Evolutionary conservation across 441 rosid species (phyloP).

Genomic region (Populus hybrid): DNA sequence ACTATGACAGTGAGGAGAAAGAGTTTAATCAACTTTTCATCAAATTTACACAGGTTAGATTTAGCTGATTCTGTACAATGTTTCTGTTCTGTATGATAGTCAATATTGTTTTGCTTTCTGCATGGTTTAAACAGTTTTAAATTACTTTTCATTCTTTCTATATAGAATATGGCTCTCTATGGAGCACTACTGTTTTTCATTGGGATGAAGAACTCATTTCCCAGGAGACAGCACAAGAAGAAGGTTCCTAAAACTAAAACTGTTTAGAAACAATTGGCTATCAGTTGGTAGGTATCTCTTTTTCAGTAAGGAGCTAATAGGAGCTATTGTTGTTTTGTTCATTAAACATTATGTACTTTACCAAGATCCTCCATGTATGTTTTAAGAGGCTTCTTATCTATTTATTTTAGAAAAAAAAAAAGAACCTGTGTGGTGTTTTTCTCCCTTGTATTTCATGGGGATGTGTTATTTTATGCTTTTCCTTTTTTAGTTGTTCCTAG

Average conservation of each 20-base stretch:
- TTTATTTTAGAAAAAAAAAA: background rate
- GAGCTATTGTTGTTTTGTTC: background rate
- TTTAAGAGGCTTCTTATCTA: background rate
- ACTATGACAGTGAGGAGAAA: constrained; percentile 24
- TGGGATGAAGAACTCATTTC: constrained; percentile 39
- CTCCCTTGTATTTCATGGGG: background rate
- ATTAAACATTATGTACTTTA: background rate
- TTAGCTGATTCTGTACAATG: background rate
- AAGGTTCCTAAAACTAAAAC: constrained; percentile 31
- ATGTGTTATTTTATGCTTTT: background rate
- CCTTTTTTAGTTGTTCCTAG: background rate
- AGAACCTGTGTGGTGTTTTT: background rate
- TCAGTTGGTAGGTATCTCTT: background rate
- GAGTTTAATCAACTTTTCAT: constrained; percentile 27
- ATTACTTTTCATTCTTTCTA: background rate
- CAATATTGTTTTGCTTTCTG: background rate
- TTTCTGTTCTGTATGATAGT: background rate
- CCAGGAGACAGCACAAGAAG: constrained; percentile 36
- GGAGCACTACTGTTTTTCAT: constrained; percentile 39
- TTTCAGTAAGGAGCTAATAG: background rate
- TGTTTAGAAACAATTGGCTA: constrained; percentile 12
- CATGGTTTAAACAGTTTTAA: background rate
- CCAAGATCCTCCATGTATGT: background rate
- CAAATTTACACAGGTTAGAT: constrained; percentile 36
- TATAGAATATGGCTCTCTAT: constrained; percentile 36